These are phyloP conservation scores for Alopecurus myosuroides DNA, from an alignment of 176 grass and related monocot genomes.

Conservation along the genomic window DNA sequence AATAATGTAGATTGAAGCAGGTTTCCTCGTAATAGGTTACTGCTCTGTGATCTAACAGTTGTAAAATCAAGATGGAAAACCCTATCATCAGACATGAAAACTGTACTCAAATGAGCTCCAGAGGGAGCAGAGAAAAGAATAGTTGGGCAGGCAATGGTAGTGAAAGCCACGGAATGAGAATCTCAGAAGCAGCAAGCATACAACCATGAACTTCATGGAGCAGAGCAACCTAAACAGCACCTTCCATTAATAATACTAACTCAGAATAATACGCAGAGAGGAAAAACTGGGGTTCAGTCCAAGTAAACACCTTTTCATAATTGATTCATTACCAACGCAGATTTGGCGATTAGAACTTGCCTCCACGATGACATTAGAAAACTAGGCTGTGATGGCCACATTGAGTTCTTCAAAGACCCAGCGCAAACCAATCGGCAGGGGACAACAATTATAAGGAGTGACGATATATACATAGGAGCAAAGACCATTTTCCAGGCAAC, in stretches of 20 bases:
- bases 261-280: background rate
- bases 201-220: constrained; percentile 25
- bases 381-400: background rate
- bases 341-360: background rate
- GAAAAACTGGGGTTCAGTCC: background rate
- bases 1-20: background rate
- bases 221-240: constrained; percentile 44
- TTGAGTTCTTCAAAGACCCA: background rate
- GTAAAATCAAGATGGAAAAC: background rate
- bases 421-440: background rate
- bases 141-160: background rate
- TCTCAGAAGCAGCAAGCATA: constrained; percentile 11
- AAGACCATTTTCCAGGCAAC: background rate
- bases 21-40: background rate
- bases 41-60: background rate
- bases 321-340: background rate
- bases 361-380: background rate
- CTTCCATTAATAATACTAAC: background rate
- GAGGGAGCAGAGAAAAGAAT: background rate
- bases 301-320: background rate
- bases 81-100: background rate
- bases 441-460: background rate
- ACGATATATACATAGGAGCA: constrained; percentile 19
- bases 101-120: background rate
- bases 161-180: constrained; percentile 9